phyloP scores from a whole-genome alignment of 1,284 basidiomycete species.

The Xerocomus nothofagi region DNA sequence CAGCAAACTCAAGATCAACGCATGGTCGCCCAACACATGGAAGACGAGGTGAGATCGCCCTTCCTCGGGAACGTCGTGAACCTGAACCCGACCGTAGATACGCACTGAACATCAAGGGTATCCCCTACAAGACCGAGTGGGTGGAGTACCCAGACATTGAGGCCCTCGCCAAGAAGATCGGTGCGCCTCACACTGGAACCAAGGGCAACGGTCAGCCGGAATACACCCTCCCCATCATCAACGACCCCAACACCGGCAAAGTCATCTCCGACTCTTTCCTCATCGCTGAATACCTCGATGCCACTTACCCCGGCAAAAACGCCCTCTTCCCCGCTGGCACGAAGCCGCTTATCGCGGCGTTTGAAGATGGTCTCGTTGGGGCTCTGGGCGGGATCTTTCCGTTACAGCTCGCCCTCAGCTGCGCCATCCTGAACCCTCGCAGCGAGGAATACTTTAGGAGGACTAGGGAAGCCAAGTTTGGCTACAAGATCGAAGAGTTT shows the following conservation, averaged over 20 bases:
- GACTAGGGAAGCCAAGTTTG: slow-evolving; percentile 31
- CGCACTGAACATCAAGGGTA: slow-evolving; percentile 40
- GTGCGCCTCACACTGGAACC: slow-evolving; percentile 30
- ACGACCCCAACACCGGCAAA: slow-evolving; percentile 31
- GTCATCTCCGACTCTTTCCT: slow-evolving; percentile 36
- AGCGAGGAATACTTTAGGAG: slow-evolving; percentile 37
- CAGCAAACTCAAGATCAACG: slow-evolving; percentile 20
- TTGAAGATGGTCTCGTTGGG: slow-evolving; percentile 20
- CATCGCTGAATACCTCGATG: slow-evolving; percentile 43
- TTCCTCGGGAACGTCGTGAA: neutral
- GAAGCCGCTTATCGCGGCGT: slow-evolving; percentile 24
- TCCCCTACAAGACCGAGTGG: slow-evolving; percentile 42
- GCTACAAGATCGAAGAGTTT: slow-evolving; percentile 36
- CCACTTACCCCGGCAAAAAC: slow-evolving; percentile 32
- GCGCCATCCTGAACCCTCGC: slow-evolving; percentile 24
- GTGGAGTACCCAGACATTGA: slow-evolving; percentile 41
- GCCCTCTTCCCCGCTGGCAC: slow-evolving; percentile 31
- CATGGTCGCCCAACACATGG: slow-evolving; percentile 36
- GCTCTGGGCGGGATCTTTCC: slow-evolving; percentile 15
- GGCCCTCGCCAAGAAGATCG: slow-evolving; percentile 30
- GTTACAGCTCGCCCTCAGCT: slow-evolving; percentile 18
- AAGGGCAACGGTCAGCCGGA: slow-evolving; percentile 29
- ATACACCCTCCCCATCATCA: slow-evolving; percentile 43
- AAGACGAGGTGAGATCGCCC: slow-evolving; percentile 25
- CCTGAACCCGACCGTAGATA: slow-evolving; percentile 26